phyloP scores from a whole-genome alignment of 1,284 basidiomycete genomes.

The Pseudozyma sp. region DNA sequence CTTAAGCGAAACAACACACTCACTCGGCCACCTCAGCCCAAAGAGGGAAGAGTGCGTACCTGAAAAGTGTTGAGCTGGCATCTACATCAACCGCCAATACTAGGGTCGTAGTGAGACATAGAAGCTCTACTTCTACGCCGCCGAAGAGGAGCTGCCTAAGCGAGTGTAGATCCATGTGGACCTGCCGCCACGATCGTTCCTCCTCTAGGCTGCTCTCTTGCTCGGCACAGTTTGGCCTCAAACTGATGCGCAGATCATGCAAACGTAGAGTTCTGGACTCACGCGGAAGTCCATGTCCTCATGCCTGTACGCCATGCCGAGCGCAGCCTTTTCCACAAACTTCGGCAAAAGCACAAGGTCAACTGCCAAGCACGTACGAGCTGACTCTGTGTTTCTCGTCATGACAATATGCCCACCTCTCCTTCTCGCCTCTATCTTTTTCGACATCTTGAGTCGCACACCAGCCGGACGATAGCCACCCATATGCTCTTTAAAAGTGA shows the following conservation, averaged over 20 bases:
- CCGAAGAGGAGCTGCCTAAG: background rate
- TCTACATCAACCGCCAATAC: conserved; percentile 15
- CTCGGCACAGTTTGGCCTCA: background rate
- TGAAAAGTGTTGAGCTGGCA: conserved; percentile 20
- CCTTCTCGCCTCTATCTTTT: too few relatives aligned
- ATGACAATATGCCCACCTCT: too few relatives aligned
- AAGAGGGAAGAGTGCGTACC: background rate
- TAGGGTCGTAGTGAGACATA: background rate
- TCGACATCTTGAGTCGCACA: too few relatives aligned
- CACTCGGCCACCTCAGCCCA: background rate
- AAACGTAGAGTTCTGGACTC: conserved; percentile 13
- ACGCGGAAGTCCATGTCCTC: conserved; percentile 5
- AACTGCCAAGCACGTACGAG: background rate
- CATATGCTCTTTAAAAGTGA: too few relatives aligned
- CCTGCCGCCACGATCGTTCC: too few relatives aligned
- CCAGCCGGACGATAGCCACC: too few relatives aligned
- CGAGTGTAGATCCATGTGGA: background rate
- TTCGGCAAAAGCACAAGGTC: background rate
- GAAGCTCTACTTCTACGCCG: background rate
- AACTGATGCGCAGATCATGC: background rate
- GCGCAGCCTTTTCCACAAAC: background rate
- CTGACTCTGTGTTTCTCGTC: background rate
- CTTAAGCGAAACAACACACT: background rate
- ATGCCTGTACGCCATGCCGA: too few relatives aligned
- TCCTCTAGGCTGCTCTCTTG: too few relatives aligned